Percentiles rank a stretch among this genome's conserved stretches.
These are phyloP conservation scores for Linnemannia zychae DNA, from an alignment of 192 early-diverging fungal genomes.

Conservation along the genomic window DNA sequence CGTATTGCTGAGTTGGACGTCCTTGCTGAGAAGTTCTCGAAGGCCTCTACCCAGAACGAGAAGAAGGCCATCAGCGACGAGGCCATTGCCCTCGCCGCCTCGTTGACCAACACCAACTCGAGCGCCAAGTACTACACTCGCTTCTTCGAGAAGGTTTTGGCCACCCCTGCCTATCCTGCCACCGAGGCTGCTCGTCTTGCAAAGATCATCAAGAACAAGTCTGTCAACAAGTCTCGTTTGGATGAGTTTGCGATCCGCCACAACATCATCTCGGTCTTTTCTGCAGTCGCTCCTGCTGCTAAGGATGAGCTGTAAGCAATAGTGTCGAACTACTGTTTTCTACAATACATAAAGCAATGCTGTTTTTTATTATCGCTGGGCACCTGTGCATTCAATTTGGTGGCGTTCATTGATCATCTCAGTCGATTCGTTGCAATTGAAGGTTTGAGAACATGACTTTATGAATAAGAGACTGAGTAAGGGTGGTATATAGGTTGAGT, in stretches of 20 bases:
- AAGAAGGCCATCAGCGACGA: slow-evolving; percentile 66
- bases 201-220: slow-evolving; percentile 80
- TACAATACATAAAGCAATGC: not conserved
- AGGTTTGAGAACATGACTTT: not conserved
- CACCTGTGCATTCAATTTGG: not conserved
- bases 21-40: slow-evolving; percentile 72
- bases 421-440: not conserved
- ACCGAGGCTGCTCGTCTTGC: slow-evolving; percentile 87
- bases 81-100: slow-evolving; percentile 63
- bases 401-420: not conserved
- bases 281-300: not conserved
- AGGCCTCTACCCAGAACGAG: slow-evolving; percentile 59
- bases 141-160: slow-evolving; percentile 89
- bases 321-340: not conserved
- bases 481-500: not conserved
- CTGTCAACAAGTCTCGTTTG: slow-evolving; percentile 75
- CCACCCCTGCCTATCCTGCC: slow-evolving; percentile 75
- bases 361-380: not conserved
- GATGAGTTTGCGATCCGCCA: slow-evolving; percentile 90
- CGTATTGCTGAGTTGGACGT: slow-evolving; percentile 71
- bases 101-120: slow-evolving; percentile 28
- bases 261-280: slow-evolving; percentile 79
- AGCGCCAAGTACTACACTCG: slow-evolving; percentile 89
- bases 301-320: slow-evolving; percentile 56
- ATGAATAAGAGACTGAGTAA: not conserved